phyloP scores from a whole-genome alignment of 1,284 basidiomycete genomes.

The Pseudozyma flocculosa region DNA sequence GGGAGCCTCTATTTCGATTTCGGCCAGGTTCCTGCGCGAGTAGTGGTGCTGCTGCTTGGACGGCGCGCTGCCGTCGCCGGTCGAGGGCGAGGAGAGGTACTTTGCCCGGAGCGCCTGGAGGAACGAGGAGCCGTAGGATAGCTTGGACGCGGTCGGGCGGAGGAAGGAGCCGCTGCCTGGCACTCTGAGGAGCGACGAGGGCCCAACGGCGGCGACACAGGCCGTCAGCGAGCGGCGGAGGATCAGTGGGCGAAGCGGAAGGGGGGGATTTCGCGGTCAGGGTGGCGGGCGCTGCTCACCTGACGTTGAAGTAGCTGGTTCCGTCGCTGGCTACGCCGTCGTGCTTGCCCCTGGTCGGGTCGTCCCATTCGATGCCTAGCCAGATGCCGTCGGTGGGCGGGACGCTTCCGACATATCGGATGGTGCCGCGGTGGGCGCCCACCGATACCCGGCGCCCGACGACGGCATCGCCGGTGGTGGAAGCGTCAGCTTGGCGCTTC shows the following conservation, averaged over 20 bases:
- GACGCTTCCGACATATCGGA: slow-evolving; percentile 72
- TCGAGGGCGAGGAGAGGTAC: slow-evolving; percentile 22
- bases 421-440: slow-evolving; percentile 60
- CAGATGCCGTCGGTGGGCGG: slow-evolving; percentile 70
- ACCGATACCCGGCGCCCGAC: slow-evolving; percentile 37
- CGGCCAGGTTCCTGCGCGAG: slow-evolving; percentile 34
- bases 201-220: not conserved
- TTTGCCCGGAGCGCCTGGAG: slow-evolving; percentile 67
- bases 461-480: not conserved
- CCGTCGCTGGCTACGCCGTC: slow-evolving; percentile 74
- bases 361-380: slow-evolving; percentile 96
- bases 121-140: slow-evolving; percentile 64
- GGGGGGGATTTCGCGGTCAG: too few species aligned
- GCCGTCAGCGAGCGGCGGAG: not conserved
- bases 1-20: slow-evolving; percentile 82
- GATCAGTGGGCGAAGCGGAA: not conserved
- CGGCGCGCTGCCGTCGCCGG: not conserved
- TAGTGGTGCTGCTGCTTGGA: slow-evolving; percentile 2
- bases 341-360: slow-evolving; percentile 78
- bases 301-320: slow-evolving; percentile 69
- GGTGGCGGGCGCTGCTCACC: slow-evolving; percentile 3
- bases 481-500: too few species aligned
- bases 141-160: slow-evolving; percentile 23
- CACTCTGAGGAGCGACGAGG: slow-evolving; percentile 3
- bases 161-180: slow-evolving; percentile 45